These are phyloP conservation scores for Macrocystidia cucumis DNA, from an alignment of 1,284 basidiomycete genomes.

Conservation along the genomic window DNA sequence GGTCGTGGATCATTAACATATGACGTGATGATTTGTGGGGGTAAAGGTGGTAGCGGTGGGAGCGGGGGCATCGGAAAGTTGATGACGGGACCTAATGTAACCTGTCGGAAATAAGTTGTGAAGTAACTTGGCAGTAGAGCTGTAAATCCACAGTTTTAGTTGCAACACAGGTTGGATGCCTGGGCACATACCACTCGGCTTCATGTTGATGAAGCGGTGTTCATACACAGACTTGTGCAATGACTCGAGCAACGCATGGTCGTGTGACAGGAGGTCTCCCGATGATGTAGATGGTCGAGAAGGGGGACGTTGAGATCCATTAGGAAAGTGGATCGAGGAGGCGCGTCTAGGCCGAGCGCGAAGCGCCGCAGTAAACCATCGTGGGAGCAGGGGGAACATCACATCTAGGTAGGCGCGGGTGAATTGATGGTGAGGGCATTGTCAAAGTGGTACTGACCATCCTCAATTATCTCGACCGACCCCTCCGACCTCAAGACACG, in stretches of 20 bases:
- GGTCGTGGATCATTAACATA: constrained; percentile 25
- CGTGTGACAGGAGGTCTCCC: constrained; percentile 32
- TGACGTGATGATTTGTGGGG: constrained; percentile 33
- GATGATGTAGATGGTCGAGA: constrained; percentile 24
- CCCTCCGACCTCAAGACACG: constrained; percentile 62
- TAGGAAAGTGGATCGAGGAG: constrained; percentile 40
- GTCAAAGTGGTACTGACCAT: constrained; percentile 38
- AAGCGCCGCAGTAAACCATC: constrained; percentile 60
- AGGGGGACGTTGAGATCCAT: constrained; percentile 28
- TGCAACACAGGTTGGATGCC: not conserved
- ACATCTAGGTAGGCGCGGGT: constrained; percentile 33
- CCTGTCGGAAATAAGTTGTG: constrained; percentile 63
- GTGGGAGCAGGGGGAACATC: constrained; percentile 53
- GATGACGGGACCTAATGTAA: constrained; percentile 50
- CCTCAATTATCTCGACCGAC: constrained; percentile 62
- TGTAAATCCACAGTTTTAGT: constrained; percentile 16
- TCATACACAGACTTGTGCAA: constrained; percentile 55
- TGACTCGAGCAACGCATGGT: constrained; percentile 59
- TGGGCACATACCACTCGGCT: constrained; percentile 43
- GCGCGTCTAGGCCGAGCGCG: constrained; percentile 36
- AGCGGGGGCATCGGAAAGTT: constrained; percentile 66
- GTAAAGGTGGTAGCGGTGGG: constrained; percentile 54
- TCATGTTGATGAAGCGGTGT: constrained; percentile 59
- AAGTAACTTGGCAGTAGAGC: constrained; percentile 66
- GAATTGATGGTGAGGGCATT: constrained; percentile 3